These are phyloP conservation scores for Phytophthora quininea DNA, from an alignment of 352 stramenopile species.

Conservation along the genomic window DNA sequence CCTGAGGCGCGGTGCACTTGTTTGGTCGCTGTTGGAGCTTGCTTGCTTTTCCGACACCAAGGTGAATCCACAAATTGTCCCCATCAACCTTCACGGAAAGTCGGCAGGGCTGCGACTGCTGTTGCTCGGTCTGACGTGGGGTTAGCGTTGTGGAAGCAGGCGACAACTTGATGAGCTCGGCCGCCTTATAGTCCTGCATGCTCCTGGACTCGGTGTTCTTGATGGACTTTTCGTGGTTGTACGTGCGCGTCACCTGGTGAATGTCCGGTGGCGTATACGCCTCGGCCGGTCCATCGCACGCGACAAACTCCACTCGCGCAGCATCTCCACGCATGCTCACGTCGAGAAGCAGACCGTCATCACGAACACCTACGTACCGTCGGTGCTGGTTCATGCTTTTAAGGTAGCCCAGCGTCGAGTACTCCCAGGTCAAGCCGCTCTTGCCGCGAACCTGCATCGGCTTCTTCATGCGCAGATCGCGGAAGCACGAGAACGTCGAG, in stretches of 20 bases:
- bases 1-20: background rate
- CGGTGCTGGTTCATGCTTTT: conserved; percentile 91
- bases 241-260: conserved; percentile 71
- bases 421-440: conserved; percentile 80
- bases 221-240: conserved; percentile 73
- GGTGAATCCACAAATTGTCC: background rate
- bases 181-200: conserved; percentile 77
- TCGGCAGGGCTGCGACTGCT: conserved; percentile 24
- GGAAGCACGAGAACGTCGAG: conserved; percentile 87
- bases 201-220: conserved; percentile 76
- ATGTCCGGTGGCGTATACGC: conserved; percentile 72
- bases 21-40: background rate
- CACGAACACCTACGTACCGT: conserved; percentile 77
- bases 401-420: conserved; percentile 79
- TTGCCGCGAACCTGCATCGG: conserved; percentile 58
- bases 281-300: conserved; percentile 45
- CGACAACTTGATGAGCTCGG: conserved; percentile 47
- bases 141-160: conserved; percentile 32
- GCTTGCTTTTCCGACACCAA: background rate
- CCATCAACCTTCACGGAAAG: conserved; percentile 24
- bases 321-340: conserved; percentile 89
- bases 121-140: conserved; percentile 30
- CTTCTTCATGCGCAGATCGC: conserved; percentile 84
- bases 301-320: conserved; percentile 78
- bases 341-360: conserved; percentile 77